Evolutionary conservation across 108 stramenopile species (phyloP), one percentile per base, ranked within the genome.

Genomic region (Nannochloropsis gaditana): DNA sequence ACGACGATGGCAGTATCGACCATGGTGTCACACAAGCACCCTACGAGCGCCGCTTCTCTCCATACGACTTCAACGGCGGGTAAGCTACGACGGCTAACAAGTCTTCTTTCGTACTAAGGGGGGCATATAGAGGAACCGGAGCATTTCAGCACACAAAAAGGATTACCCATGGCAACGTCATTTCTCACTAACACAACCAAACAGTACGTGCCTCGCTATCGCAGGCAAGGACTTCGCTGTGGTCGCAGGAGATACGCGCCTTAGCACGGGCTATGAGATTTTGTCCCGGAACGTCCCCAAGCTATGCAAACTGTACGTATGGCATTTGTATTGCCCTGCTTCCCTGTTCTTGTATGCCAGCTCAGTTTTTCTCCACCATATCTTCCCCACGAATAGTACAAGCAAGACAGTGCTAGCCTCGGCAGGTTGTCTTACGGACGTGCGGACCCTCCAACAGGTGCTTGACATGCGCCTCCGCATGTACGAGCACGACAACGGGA

Each of bases 351-450:
- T n/a, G 15, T 2, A 15, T 0, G 15, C 59, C 6, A 6, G 3
- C 59, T 73, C 59, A 73, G 19, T 1, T n/a, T 73, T 6, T 3
- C 2, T n/a, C 59, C 15, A 15, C 19, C 59, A 8, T 73, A 6
- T n/a, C 59, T 2, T 0, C 8, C 59, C 15, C 4, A 6, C 3
- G n/a, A 73, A 73, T 0, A 73, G 59, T 83, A 97, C 95, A 3
- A 88, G 87, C 79, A 93, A 94, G 47, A 94, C 94, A 85, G 94
- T 96, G 44, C 87, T 99, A 45, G 96, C 95, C 21, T 94, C 94
- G 82, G 95, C 95, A 21, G 98, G 98, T 19, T 97, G 98, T 91
- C 94, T 95, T 84, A 96, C 96, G 41, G 98, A 99, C 91, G 93
- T 99, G 79, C 95, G 95, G 87, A 95, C 96, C 73, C 90, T 99